phyloP scores from a whole-genome alignment of 192 early-diverging fungal genomes.

The Globomyces pollinis-pini region DNA sequence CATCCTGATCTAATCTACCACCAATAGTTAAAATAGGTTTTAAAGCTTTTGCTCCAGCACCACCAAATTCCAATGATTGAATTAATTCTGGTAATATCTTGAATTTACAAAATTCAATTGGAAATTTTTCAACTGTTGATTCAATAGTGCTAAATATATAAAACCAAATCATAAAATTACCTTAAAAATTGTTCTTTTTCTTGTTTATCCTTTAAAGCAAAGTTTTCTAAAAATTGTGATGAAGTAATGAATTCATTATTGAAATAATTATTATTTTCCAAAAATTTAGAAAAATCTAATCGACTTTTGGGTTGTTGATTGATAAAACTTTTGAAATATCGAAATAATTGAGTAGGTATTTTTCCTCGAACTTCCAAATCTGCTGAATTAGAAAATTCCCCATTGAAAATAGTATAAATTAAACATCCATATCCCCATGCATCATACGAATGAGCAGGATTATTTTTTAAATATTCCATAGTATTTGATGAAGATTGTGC shows the following conservation, averaged over 20 bases:
- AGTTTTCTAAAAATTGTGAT: slow-evolving; percentile 83
- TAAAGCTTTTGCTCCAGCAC: slow-evolving; percentile 38
- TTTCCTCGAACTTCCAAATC: slow-evolving; percentile 18
- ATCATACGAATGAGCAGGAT: slow-evolving; percentile 54
- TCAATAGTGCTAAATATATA: too few species aligned
- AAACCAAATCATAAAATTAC: slow-evolving; percentile 29
- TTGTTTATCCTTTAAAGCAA: slow-evolving; percentile 78
- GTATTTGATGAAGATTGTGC: background rate
- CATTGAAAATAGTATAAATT: slow-evolving; percentile 78
- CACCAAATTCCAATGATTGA: slow-evolving; percentile 49
- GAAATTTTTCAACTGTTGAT: slow-evolving; percentile 64
- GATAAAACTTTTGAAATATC: slow-evolving; percentile 55
- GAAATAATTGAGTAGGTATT: slow-evolving; percentile 15
- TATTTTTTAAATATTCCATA: slow-evolving; percentile 14
- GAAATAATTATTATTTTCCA: slow-evolving; percentile 65
- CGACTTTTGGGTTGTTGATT: slow-evolving; percentile 53
- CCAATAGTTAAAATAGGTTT: slow-evolving; percentile 81
- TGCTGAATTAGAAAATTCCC: slow-evolving; percentile 22
- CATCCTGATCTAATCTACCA: slow-evolving; percentile 46
- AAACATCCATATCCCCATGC: slow-evolving; percentile 76
- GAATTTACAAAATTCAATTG: slow-evolving; percentile 74
- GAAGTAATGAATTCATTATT: slow-evolving; percentile 76
- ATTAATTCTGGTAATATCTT: slow-evolving; percentile 91
- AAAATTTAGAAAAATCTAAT: slow-evolving; percentile 62
- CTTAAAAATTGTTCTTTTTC: slow-evolving; percentile 74